These are phyloP conservation scores for Tetrapyrgos nigripes DNA, from an alignment of 1,284 basidiomycete species.

Conservation along the genomic window DNA sequence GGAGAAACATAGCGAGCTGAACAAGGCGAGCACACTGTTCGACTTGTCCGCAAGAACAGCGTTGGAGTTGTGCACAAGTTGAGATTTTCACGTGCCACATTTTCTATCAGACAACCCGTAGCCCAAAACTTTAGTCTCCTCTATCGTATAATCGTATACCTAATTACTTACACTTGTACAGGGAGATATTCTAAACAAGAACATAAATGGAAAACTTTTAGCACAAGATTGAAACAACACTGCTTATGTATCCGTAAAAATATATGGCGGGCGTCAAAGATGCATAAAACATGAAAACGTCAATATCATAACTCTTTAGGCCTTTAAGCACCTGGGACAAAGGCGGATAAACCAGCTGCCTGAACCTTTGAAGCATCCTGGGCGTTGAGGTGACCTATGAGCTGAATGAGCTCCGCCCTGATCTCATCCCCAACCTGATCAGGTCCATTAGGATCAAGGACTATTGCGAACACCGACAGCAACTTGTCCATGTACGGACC, in stretches of 20 bases:
- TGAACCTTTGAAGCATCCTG: conserved; percentile 80
- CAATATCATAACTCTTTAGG: background rate
- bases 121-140: background rate
- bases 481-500: conserved; percentile 84
- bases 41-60: conserved; percentile 34
- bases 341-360: conserved; percentile 70
- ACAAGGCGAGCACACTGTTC: conserved; percentile 46
- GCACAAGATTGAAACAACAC: conserved; percentile 1
- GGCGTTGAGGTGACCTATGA: conserved; percentile 78
- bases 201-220: conserved; percentile 15
- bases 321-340: conserved; percentile 47
- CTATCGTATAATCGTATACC: too few species aligned
- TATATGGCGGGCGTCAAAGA: conserved; percentile 9
- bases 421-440: conserved; percentile 85
- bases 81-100: background rate
- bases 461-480: conserved; percentile 83
- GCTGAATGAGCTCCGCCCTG: conserved; percentile 74
- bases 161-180: conserved; percentile 15
- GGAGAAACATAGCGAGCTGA: conserved; percentile 68
- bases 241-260: conserved; percentile 4
- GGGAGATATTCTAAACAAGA: conserved; percentile 12
- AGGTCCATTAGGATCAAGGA: conserved; percentile 75
- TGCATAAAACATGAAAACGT: background rate
- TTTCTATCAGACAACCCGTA: too few species aligned
- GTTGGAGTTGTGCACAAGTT: background rate